A percentile compares a stretch with the other conserved stretches of the same genome.
phyloP scores from a whole-genome alignment of 441 rosid genomes.

The Eugenia klotzschiana region DNA sequence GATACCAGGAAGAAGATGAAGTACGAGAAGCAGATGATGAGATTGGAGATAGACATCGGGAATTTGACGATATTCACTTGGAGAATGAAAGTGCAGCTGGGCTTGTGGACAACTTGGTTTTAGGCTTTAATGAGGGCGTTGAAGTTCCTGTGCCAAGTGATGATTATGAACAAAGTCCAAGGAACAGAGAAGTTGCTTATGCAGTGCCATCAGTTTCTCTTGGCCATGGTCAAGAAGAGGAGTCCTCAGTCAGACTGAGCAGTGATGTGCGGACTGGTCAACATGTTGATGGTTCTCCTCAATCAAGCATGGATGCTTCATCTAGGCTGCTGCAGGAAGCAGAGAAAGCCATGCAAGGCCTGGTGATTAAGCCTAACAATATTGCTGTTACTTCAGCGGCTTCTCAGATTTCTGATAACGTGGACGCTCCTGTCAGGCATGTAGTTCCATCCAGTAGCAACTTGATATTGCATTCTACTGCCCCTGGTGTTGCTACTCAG shows the following conservation, averaged over 20 bases:
- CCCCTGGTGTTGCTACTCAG: conserved; percentile 31
- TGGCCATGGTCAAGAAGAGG: conserved; percentile 23
- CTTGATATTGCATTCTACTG: conserved; percentile 19
- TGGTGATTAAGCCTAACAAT: conserved; percentile 27
- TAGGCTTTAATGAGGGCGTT: conserved; percentile 82
- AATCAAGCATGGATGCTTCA: background rate
- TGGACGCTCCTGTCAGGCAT: conserved; percentile 27
- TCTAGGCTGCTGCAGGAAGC: conserved; percentile 29
- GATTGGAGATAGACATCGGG: conserved; percentile 34
- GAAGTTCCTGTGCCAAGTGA: conserved; percentile 76
- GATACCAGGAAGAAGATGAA: conserved; percentile 70
- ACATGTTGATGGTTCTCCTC: conserved; percentile 28
- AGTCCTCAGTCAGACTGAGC: conserved; percentile 19
- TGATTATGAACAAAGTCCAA: conserved; percentile 51
- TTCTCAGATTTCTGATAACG: conserved; percentile 19
- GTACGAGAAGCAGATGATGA: conserved; percentile 59
- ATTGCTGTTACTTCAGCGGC: conserved; percentile 18
- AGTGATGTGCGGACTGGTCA: conserved; percentile 24
- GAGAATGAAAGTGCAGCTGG: conserved; percentile 39
- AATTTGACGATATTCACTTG: conserved; percentile 48
- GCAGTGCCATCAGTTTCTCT: conserved; percentile 24
- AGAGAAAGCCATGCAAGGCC: conserved; percentile 37
- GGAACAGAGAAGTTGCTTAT: conserved; percentile 30
- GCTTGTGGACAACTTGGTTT: conserved; percentile 45
- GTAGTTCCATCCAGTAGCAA: conserved; percentile 17